Evolutionary conservation across 352 stramenopile species (phyloP).

Genomic region (Achlya hypogyna): DNA sequence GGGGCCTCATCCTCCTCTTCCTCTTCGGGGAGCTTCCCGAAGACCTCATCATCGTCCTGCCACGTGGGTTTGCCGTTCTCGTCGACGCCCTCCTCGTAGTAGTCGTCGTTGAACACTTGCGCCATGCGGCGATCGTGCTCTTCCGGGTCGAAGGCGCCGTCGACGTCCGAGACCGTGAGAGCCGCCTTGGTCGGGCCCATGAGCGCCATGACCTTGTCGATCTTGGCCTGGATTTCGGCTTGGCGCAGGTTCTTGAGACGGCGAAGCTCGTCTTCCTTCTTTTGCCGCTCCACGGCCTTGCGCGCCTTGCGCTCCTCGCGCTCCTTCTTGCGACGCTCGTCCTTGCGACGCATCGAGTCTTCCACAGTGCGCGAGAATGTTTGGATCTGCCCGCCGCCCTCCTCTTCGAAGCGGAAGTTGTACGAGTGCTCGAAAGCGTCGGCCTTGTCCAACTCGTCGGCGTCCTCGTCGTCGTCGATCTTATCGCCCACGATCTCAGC

Average conservation of each 20-base stretch:
- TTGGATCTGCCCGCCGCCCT: constrained; percentile 77
- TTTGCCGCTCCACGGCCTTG: constrained; percentile 92
- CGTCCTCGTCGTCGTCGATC: constrained; percentile 79
- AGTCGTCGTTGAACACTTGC: constrained; percentile 96
- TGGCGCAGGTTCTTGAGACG: constrained; percentile 98
- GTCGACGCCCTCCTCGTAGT: constrained; percentile 86
- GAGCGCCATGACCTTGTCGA: constrained; percentile 86
- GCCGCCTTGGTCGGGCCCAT: constrained; percentile 58
- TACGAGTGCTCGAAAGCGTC: constrained; percentile 98
- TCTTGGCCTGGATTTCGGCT: constrained; percentile 90
- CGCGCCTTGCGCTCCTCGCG: constrained; percentile 89
- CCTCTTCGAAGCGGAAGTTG: constrained; percentile 99
- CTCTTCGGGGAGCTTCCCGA: constrained; percentile 56
- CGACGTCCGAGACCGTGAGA: constrained; percentile 35
- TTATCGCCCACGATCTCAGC: constrained; percentile 65
- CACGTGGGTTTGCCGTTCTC: constrained; percentile 60
- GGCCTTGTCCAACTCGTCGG: constrained; percentile 88
- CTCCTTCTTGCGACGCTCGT: constrained; percentile 94
- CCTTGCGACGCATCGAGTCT: constrained; percentile 90
- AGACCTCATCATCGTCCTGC: constrained; percentile 79
- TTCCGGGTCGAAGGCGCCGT: constrained; percentile 94
- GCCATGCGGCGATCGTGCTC: constrained; percentile 96
- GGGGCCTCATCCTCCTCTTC: constrained; percentile 38
- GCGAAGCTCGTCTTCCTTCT: constrained; percentile 95
- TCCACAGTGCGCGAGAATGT: constrained; percentile 77